Base-by-base conservation (phyloP, 345 rosid genomes). In the Aurinia saxatilis region DNA sequence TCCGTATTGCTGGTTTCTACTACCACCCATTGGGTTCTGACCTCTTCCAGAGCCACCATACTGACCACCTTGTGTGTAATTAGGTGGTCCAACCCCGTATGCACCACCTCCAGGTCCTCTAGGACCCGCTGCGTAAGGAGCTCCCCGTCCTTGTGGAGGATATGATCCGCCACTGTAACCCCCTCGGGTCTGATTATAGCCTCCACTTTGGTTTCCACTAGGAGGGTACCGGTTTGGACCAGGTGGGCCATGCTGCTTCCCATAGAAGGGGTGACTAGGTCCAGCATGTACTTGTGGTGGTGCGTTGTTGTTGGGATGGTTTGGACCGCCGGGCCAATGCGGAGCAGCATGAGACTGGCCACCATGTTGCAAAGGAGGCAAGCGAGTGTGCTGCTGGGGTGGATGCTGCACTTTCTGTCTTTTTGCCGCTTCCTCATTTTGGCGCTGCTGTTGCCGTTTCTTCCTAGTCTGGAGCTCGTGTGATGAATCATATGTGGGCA, bases 381-480 rank as follows among this genome's bases (percentile, higher is more conserved):
- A 93, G 21, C 91, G 85, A 14, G 91, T 84, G 27, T 78, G 35
- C 50, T 90, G 96, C 60, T 77, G 96, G 42, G 78, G 88, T 36
- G 90, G 87, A 55, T 87, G 98, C 46, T 84, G 96, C 27, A 82
- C 59, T 56, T 85, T 92, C 74, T 85, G 98, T 23, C 91, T 80
- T 63, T 87, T 92, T 6, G 98, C 95, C 25, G 78, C 83, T 79
- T 86, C 96, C 67, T 84, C 88, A 6, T 84, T 84, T 63, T 93
- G 96, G 29, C 97, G 81, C 73, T 84, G 97, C 74, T 93, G 95
- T 82, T 87, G 97, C 52, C 97, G 73, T 77, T 82, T 90, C 66
- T 86, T 93, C 89, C 88, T 90, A 21, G 99, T 90, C 70, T 90
- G 97, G 73, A 86, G 90, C 79, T 93, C 99, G 41, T 93, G 99